Conservation (phyloP, 257 asterid genomes). For the Fraxinus excelsior region DNA sequence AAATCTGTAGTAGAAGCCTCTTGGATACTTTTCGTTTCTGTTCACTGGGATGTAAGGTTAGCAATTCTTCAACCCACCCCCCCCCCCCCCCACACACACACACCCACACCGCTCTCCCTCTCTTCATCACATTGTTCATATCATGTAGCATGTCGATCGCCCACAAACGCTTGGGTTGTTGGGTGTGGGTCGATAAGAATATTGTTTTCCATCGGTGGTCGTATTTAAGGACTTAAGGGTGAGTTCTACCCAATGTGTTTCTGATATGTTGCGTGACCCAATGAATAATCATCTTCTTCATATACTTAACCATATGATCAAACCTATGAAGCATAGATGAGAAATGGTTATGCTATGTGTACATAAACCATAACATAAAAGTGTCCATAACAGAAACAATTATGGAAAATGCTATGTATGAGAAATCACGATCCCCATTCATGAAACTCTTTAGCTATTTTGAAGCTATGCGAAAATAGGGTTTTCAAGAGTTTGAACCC, state of each 20-base stretch:
- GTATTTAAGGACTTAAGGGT: too few relatives aligned
- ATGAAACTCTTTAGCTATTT: slow-evolving; percentile 3
- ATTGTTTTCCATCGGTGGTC: too few relatives aligned
- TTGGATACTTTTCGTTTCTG: slow-evolving; percentile 89
- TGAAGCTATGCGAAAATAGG: neutral
- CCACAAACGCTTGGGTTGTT: neutral
- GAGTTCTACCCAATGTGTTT: too few relatives aligned
- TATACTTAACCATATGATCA: slow-evolving; percentile 2
- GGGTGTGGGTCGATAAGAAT: neutral
- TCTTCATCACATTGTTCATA: neutral
- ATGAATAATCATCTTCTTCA: too few relatives aligned
- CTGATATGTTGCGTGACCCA: too few relatives aligned
- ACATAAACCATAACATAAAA: too few relatives aligned
- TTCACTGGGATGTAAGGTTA: slow-evolving; percentile 94
- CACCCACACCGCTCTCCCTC: too few relatives aligned
- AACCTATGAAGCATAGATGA: slow-evolving; percentile 19
- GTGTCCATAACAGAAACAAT: too few relatives aligned
- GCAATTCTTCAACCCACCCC: too few relatives aligned
- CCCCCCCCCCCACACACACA: too few relatives aligned
- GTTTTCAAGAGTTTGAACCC: neutral
- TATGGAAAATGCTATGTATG: too few relatives aligned
- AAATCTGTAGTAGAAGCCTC: slow-evolving; percentile 86
- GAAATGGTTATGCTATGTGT: too few relatives aligned
- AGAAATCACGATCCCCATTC: slow-evolving; percentile 13
- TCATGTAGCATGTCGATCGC: neutral